A percentile compares a stretch with the other conserved stretches of the same genome.
phyloP scores from a whole-genome alignment of 2,329 filamentous ascomycete genomes.

The Torrubiellomyces zombiae region DNA sequence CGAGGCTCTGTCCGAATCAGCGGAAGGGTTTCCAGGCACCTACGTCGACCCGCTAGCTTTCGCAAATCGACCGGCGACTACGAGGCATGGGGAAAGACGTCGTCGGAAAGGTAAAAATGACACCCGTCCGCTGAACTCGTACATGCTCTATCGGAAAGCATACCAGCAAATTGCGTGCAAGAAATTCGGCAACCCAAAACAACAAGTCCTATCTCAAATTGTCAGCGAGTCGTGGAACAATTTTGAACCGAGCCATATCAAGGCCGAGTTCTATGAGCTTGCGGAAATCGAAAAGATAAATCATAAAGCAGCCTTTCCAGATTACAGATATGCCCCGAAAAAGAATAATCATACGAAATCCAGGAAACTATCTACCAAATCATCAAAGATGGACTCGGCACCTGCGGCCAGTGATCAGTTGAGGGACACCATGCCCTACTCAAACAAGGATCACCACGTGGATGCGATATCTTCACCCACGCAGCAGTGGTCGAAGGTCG shows the following conservation, averaged over 20 bases:
- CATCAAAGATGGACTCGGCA: too few species aligned
- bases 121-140: conserved; percentile 89
- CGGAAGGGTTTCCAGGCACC: conserved; percentile 1
- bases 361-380: conserved; percentile 2
- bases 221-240: conserved; percentile 69
- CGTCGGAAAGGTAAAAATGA: conserved; percentile 29
- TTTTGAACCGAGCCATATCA: conserved; percentile 56
- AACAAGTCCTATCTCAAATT: conserved; percentile 81
- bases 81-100: conserved; percentile 3
- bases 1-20: conserved; percentile 4
- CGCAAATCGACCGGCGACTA: conserved; percentile 3
- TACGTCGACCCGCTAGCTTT: conserved; percentile 3
- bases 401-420: too few species aligned
- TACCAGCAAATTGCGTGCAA: conserved; percentile 75
- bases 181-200: conserved; percentile 72
- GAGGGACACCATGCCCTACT: too few species aligned
- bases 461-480: too few species aligned
- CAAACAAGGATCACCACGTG: too few species aligned
- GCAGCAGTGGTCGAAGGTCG: too few species aligned
- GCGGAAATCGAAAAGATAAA: conserved; percentile 70
- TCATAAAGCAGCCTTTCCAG: conserved; percentile 70
- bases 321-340: conserved; percentile 85
- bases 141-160: conserved; percentile 92
- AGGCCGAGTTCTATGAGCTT: conserved; percentile 60
- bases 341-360: conserved; percentile 33